phyloP scores from a whole-genome alignment of 805 yeast genomes.

The Kockiozyma suomiensis region DNA sequence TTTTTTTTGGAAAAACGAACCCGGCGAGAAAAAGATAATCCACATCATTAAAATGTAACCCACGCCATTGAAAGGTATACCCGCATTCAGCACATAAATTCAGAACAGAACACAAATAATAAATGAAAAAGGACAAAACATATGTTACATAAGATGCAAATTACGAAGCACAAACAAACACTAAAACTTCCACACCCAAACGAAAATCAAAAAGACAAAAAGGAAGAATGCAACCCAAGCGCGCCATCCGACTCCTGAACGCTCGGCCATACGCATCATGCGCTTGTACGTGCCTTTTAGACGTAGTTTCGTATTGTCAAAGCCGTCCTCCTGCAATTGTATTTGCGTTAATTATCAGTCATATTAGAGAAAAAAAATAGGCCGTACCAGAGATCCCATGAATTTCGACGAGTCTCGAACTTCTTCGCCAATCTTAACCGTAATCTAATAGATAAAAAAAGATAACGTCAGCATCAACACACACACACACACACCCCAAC shows the following conservation, averaged over 20 bases:
- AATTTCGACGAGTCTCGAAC: constrained; percentile 57
- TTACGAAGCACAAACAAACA: neutral
- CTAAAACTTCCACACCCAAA: constrained; percentile 50
- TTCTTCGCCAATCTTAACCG: constrained; percentile 65
- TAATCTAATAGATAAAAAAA: constrained; percentile 44
- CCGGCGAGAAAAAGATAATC: too few relatives aligned
- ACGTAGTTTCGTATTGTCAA: constrained; percentile 51
- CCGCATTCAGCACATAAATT: too few relatives aligned
- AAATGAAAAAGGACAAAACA: neutral
- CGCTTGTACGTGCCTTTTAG: constrained; percentile 57
- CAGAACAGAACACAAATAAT: too few relatives aligned
- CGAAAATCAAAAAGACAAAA: constrained; percentile 54
- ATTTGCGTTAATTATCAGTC: neutral
- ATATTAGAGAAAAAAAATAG: neutral
- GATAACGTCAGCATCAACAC: too few relatives aligned
- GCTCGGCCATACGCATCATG: constrained; percentile 66
- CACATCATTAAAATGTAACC: too few relatives aligned
- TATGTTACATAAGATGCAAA: neutral
- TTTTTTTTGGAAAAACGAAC: too few relatives aligned
- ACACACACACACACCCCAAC: too few relatives aligned
- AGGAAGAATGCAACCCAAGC: constrained; percentile 57
- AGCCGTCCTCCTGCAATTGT: constrained; percentile 45
- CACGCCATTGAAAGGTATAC: too few relatives aligned
- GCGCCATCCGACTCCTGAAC: constrained; percentile 64
- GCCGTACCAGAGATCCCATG: constrained; percentile 45